phyloP scores from a whole-genome alignment of 2,329 filamentous ascomycete genomes.

The Xylaria sp. region DNA sequence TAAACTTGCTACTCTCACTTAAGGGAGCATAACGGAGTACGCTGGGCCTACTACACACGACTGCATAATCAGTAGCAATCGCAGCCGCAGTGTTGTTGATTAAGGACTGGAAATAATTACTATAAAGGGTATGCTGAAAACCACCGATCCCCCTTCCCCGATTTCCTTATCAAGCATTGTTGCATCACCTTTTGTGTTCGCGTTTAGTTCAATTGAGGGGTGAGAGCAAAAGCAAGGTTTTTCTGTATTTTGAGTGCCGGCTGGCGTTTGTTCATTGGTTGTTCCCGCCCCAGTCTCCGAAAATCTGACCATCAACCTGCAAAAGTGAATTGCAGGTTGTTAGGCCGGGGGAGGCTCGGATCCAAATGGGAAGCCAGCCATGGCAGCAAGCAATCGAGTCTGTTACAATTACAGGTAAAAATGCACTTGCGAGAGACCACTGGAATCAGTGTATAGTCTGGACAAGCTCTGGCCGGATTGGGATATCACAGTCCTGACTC shows the following conservation, averaged over 20 bases:
- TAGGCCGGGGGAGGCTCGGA: conserved; percentile 24
- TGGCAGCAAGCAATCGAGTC: conserved; percentile 30
- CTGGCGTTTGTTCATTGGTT: conserved; percentile 43
- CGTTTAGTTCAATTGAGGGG: conserved; percentile 37
- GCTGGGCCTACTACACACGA: conserved; percentile 38
- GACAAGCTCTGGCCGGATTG: conserved; percentile 23
- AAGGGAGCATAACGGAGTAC: conserved; percentile 45
- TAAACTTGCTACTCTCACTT: conserved; percentile 47
- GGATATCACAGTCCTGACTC: conserved; percentile 9
- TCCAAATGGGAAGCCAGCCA: conserved; percentile 19
- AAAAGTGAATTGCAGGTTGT: conserved; percentile 41
- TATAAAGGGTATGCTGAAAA: conserved; percentile 48
- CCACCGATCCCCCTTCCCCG: conserved; percentile 39
- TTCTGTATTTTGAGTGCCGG: conserved; percentile 40
- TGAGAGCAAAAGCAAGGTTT: conserved; percentile 31
- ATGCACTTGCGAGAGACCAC: conserved; percentile 27
- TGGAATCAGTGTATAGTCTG: conserved; percentile 30
- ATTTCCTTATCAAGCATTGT: conserved; percentile 34
- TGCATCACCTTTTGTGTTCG: conserved; percentile 36
- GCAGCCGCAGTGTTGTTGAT: conserved; percentile 37
- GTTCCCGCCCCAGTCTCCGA: conserved; percentile 30
- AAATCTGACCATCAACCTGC: conserved; percentile 29
- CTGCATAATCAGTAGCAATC: conserved; percentile 38
- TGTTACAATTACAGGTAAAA: conserved; percentile 36
- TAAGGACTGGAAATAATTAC: conserved; percentile 36